Evolutionary conservation across 257 asterid species (phyloP).

Genomic region (Solanum rostratum): DNA sequence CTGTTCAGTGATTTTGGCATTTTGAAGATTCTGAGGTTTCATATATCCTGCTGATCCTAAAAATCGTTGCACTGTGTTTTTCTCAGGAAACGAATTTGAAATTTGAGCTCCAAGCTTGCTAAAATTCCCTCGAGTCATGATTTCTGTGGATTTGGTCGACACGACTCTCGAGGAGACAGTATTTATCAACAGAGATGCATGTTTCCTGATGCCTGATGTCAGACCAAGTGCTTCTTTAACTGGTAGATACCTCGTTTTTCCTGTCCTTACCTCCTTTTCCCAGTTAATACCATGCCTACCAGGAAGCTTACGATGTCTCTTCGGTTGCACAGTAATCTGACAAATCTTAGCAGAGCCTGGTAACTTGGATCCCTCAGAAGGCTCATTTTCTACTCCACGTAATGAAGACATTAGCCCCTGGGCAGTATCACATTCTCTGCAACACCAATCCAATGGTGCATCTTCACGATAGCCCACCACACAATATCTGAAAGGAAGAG

Average conservation of each 20-base stretch:
- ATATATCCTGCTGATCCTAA: slow-evolving; percentile 5
- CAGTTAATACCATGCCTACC: slow-evolving; percentile 10
- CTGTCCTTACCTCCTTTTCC: slow-evolving; percentile 36
- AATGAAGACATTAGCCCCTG: slow-evolving; percentile 3
- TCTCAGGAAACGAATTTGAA: background rate
- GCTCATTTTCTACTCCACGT: slow-evolving; percentile 2
- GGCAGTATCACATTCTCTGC: slow-evolving; percentile 31
- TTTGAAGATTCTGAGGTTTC: slow-evolving; percentile 20
- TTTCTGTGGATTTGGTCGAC: slow-evolving; percentile 1
- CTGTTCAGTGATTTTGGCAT: background rate
- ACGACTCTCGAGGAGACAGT: background rate
- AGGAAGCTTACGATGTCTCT: background rate
- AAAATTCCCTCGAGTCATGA: slow-evolving; percentile 2
- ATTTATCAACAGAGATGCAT: background rate
- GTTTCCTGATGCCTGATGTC: slow-evolving; percentile 19
- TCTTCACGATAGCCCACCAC: slow-evolving; percentile 8
- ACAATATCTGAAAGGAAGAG: slow-evolving; percentile 45
- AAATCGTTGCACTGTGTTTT: slow-evolving; percentile 4
- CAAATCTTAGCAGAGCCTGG: background rate
- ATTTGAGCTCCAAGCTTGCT: slow-evolving; percentile 1
- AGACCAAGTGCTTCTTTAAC: slow-evolving; percentile 42
- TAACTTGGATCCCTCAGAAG: background rate
- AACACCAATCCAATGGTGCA: slow-evolving; percentile 25
- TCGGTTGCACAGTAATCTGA: background rate
- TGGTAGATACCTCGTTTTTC: slow-evolving; percentile 41